Conservation (phyloP, 192 early-diverging fungal genomes). For the Hyaloraphidium curvatum region DNA sequence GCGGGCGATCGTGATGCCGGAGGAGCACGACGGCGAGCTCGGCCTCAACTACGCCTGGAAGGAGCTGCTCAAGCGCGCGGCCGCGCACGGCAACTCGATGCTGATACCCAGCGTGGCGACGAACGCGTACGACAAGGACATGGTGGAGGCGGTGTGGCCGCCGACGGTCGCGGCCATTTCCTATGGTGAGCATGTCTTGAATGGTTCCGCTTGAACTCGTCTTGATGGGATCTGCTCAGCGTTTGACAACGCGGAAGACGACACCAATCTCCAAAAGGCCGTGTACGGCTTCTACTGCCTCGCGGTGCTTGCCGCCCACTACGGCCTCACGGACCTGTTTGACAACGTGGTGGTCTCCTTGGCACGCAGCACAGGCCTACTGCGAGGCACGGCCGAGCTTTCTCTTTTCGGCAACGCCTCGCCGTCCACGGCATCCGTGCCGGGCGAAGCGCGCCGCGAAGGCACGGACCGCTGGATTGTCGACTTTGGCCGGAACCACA, state of each 20-base stretch:
- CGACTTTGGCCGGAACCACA: conserved; percentile 74
- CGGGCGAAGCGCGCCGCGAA: not conserved
- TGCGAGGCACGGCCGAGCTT: not conserved
- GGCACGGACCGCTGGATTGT: conserved; percentile 32
- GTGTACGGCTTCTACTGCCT: conserved; percentile 59
- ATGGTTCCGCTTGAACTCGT: not conserved
- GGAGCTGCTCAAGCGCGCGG: conserved; percentile 34
- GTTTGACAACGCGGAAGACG: conserved; percentile 62
- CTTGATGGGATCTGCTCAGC: conserved; percentile 25
- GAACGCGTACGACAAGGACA: conserved; percentile 52
- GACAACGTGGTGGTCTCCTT: conserved; percentile 59
- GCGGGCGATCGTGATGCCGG: conserved; percentile 87
- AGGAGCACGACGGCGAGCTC: conserved; percentile 86
- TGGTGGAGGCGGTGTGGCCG: conserved; percentile 57
- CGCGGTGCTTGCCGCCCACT: conserved; percentile 48
- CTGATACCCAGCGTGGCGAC: conserved; percentile 29
- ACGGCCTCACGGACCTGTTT: conserved; percentile 50
- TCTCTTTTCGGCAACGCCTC: not conserved
- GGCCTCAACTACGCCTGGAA: conserved; percentile 85
- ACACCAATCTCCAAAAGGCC: conserved; percentile 55
- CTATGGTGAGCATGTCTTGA: conserved; percentile 31
- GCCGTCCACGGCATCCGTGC: no score
- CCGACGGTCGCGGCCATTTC: conserved; percentile 57
- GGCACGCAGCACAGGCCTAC: conserved; percentile 51
- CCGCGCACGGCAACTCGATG: conserved; percentile 8